Evolutionary conservation across 225 moss, liverwort and hornwort species (phyloP), one percentile per base, ranked within the genome.

Genomic region (Bryum argenteum): DNA sequence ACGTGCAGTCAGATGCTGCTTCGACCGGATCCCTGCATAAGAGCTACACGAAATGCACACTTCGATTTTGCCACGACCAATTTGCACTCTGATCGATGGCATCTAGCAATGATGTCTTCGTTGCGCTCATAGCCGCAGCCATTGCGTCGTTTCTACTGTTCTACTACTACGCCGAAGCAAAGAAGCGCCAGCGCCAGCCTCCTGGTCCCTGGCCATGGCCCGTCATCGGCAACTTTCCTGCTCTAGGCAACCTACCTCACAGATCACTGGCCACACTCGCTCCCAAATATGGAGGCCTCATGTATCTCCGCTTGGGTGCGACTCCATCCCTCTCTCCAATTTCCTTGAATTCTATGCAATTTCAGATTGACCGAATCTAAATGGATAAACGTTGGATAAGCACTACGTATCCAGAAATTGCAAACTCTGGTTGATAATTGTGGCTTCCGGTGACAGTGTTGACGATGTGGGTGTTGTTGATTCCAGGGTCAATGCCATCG

Each of bases 131-230:
- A 7, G 69, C 15, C 16, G 58, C 50, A 39, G 69, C 73, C 9
- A 9, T 79, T 37, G 71, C 63, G 8, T 67, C 78, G 11, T 56
- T 56, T 11, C 11, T 63, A 13, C 48, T 79, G 11, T 2, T 71
- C 0, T 48, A 24, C 58, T 48, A 1, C 50, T 67, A 26, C 2
- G 73, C 47, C 42, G 69, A 74, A 57, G 73, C 63, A 18, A 42
- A 21, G 51, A 69, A 19, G 20, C 69, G 74, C 3, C 63, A 58
- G 69, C 47, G 1, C 22, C 33, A 40, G 40, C 79, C 74, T 8
- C 69, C 56, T 0, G 79, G 79, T 22, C 79, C 79, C 2, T 74
- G 73, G 73, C 74, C 79, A 17, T 79, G 68, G 67, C 73, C 73
- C 1, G 24, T 74, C 6, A 26, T 79, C 1, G 79, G 79, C 48